Conservation (phyloP, 805 yeast genomes). For the Zygosaccharomyces pseudorouxii region DNA sequence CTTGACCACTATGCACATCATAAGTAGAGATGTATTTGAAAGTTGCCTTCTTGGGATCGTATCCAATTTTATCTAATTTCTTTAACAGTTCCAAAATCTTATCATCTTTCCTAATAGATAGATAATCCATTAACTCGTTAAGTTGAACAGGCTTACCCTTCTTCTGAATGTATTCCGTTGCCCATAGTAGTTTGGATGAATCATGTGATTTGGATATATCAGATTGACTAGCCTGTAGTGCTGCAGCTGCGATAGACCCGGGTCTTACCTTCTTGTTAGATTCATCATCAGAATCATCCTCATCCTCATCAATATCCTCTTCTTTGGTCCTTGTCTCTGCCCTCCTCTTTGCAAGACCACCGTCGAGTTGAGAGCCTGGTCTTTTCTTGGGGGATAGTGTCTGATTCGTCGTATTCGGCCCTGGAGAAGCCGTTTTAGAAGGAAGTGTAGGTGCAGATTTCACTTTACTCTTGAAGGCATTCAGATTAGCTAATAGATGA, state of each 20-base stretch:
- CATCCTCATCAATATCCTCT: constrained; percentile 16
- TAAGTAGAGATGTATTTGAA: constrained; percentile 86
- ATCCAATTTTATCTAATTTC: constrained; percentile 72
- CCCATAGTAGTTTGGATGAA: constrained; percentile 83
- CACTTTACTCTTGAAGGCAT: constrained; percentile 59
- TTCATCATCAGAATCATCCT: constrained; percentile 21
- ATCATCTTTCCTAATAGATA: constrained; percentile 52
- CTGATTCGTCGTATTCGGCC: constrained; percentile 16
- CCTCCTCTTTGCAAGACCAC: constrained; percentile 2
- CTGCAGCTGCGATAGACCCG: constrained; percentile 32
- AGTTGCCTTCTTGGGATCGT: constrained; percentile 55
- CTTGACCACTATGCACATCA: constrained; percentile 77
- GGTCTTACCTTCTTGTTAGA: constrained; percentile 33
- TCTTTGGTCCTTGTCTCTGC: constrained; percentile 3
- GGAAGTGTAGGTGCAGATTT: constrained; percentile 55
- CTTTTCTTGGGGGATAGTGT: constrained; percentile 17
- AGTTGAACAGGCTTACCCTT: constrained; percentile 65
- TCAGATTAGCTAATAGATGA: constrained; percentile 51
- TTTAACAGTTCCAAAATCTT: constrained; percentile 67
- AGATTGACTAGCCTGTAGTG: constrained; percentile 28
- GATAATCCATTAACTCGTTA: constrained; percentile 58
- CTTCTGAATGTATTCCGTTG: constrained; percentile 81
- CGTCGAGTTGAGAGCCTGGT: constrained; percentile 11
- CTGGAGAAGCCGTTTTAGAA: constrained; percentile 32
- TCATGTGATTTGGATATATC: constrained; percentile 45